A percentile compares a stretch with the other conserved stretches of the same genome.
phyloP scores from a whole-genome alignment of 2,329 filamentous ascomycete genomes.

The Fusarium sp. region DNA sequence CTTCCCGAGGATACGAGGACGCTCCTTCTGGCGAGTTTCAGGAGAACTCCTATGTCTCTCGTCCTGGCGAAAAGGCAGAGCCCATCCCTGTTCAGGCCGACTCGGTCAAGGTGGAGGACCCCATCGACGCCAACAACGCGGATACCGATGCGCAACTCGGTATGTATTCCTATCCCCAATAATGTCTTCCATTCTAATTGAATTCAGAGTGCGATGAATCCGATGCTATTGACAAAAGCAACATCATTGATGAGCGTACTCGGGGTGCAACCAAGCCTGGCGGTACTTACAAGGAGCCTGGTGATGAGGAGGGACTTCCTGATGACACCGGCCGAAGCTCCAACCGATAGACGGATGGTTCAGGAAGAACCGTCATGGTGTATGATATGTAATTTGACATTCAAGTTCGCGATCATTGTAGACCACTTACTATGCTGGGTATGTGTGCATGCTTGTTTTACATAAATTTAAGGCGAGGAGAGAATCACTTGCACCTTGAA shows the following conservation, averaged over 20 bases:
- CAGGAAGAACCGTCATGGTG: background rate
- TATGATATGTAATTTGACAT: background rate
- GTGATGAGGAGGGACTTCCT: slow-evolving; percentile 35
- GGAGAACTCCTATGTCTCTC: slow-evolving; percentile 32
- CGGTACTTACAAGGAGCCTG: slow-evolving; percentile 32
- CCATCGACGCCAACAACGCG: slow-evolving; percentile 22
- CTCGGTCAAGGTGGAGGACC: slow-evolving; percentile 30
- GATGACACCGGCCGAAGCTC: slow-evolving; percentile 31
- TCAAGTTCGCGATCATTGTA: background rate
- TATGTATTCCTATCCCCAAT: no score
- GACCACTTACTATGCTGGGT: background rate
- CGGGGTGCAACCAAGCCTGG: slow-evolving; percentile 28
- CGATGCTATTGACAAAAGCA: slow-evolving; percentile 32
- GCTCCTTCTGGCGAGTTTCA: slow-evolving; percentile 23
- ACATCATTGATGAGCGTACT: slow-evolving; percentile 35
- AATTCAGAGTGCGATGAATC: slow-evolving; percentile 25
- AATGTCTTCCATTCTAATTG: no score
- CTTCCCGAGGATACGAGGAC: slow-evolving; percentile 24
- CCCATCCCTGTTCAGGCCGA: slow-evolving; percentile 35
- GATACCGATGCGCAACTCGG: slow-evolving; percentile 35
- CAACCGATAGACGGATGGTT: background rate
- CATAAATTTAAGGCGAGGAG: background rate
- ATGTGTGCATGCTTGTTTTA: background rate
- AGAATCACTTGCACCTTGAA: background rate
- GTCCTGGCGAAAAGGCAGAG: slow-evolving; percentile 32